Evolutionary conservation across 2,329 filamentous ascomycete species (phyloP).

Genomic region (Dactylellina sp.): DNA sequence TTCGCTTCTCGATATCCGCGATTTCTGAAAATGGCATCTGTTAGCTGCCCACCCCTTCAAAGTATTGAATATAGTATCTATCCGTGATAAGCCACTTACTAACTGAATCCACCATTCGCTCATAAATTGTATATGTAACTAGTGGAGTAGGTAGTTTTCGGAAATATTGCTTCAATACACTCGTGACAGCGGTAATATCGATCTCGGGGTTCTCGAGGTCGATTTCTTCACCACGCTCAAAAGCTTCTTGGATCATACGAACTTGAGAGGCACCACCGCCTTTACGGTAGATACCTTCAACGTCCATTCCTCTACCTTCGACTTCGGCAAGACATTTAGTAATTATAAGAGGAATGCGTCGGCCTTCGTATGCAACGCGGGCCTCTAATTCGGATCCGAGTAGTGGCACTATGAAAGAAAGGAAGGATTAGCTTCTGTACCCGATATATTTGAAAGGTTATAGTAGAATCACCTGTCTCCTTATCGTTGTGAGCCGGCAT

Average conservation of each 20-base stretch:
- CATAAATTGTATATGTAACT: slow-evolving; percentile 92
- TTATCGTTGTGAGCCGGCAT: slow-evolving; percentile 27
- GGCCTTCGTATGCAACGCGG: slow-evolving; percentile 86
- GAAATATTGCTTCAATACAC: slow-evolving; percentile 97
- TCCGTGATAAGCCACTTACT: slow-evolving; percentile 67
- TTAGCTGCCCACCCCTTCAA: slow-evolving; percentile 31
- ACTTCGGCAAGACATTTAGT: slow-evolving; percentile 96
- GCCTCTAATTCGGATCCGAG: slow-evolving; percentile 91
- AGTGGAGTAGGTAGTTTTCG: slow-evolving; percentile 88
- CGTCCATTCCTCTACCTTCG: slow-evolving; percentile 93
- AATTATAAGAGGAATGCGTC: slow-evolving; percentile 89
- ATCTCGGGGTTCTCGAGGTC: slow-evolving; percentile 94
- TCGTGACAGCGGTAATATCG: slow-evolving; percentile 96
- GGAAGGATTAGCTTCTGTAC: slow-evolving; percentile 5
- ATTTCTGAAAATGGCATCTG: slow-evolving; percentile 69
- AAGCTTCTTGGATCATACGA: slow-evolving; percentile 88
- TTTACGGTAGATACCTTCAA: slow-evolving; percentile 98
- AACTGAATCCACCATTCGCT: slow-evolving; percentile 83
- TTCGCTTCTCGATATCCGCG: slow-evolving; percentile 73
- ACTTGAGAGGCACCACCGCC: slow-evolving; percentile 92
- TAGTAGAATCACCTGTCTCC: slow-evolving; percentile 30
- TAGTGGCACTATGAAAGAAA: slow-evolving; percentile 67
- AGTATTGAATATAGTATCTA: too few relatives aligned
- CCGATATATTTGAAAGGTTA: neutral
- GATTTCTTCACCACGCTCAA: slow-evolving; percentile 85